Evolutionary conservation across 2,329 filamentous ascomycete species (phyloP), one percentile per base, ranked within the genome.

Genomic region (Ophiostoma himal-ulmi): DNA sequence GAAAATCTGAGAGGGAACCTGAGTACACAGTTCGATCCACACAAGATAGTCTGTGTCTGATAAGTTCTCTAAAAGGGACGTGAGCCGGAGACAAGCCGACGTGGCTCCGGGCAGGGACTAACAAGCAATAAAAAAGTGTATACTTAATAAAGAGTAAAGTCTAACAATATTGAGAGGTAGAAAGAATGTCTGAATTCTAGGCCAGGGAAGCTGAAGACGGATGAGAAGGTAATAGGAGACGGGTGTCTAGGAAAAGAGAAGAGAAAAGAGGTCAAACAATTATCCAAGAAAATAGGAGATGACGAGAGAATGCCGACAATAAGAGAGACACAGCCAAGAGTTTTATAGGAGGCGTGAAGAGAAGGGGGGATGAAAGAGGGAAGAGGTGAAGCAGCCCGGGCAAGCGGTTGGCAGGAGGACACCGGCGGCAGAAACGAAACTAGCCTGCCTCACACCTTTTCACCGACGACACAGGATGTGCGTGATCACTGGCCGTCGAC

Each of bases 331-430:
- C 17, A n/a, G 20, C 6, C 17, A 41, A 37, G 34, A 6, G 36
- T 6, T 41, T 39, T 65, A 54, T 39, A 54, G 20, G n/a, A n/a
- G 34, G 14, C 22, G 52, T 57, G 14, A 5, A 65, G 13, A 44
- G 39, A 48, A 37, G 37, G 48, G 48, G 14, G 44, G 22, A 37
- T 20, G 20, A 10, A 39, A 3, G 3, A 30, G 30, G 14, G 60
- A 64, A 10, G 62, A 39, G 4, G 57, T 20, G 14, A n/a, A 26
- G 11, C 57, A 5, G 26, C 30, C 30, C 30, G 57, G 5, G 30
- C 30, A 20, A 7, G 20, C 20, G n/a, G 65, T 48, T 67, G 65
- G 65, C 65, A 44, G 65, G 65, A 48, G 39, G 65, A 48, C 65
- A 67, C n/a, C 26, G 39, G 41, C 11, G 36, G 26, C 20, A 62